These are phyloP conservation scores for Choricystis sp. DNA, from an alignment of 139 green algal genomes.

Conservation along the genomic window DNA sequence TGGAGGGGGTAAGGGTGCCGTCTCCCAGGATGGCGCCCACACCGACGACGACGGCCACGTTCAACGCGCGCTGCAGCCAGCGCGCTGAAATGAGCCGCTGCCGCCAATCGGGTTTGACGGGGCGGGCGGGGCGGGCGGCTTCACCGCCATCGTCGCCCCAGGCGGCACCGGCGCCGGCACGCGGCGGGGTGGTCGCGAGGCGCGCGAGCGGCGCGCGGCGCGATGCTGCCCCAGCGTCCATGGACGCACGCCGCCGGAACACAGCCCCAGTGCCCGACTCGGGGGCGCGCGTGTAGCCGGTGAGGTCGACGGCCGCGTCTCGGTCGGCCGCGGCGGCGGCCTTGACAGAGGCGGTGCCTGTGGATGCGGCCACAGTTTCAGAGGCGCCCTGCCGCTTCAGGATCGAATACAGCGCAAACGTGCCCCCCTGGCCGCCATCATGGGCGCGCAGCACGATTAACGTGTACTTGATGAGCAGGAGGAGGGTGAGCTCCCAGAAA, in stretches of 20 bases:
- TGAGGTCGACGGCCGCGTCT: too few relatives aligned
- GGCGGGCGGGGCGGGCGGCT: neutral
- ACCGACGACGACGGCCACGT: slow-evolving; percentile 13
- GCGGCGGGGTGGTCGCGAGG: slow-evolving; percentile 11
- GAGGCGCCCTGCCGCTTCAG: slow-evolving; percentile 17
- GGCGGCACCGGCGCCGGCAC: too few relatives aligned
- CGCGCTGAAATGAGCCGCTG: neutral
- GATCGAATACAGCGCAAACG: slow-evolving; percentile 54
- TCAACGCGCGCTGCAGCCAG: neutral
- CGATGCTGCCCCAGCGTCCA: too few relatives aligned
- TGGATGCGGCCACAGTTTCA: neutral
- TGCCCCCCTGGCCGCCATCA: slow-evolving; percentile 55
- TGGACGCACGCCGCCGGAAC: too few relatives aligned
- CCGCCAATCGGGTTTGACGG: neutral
- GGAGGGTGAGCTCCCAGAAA: slow-evolving; percentile 44
- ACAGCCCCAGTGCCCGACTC: too few relatives aligned
- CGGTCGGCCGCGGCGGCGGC: too few relatives aligned
- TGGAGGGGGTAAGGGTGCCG: slow-evolving; percentile 20
- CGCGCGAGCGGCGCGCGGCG: too few relatives aligned
- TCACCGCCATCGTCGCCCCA: too few relatives aligned
- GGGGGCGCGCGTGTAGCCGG: too few relatives aligned
- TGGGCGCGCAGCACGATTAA: slow-evolving; percentile 41
- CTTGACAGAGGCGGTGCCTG: slow-evolving; percentile 1
- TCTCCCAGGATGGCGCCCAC: slow-evolving; percentile 19
- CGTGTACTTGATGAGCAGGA: slow-evolving; percentile 20